phyloP scores from a whole-genome alignment of 2,329 filamentous ascomycete genomes.

The Cyclaneusma minus region DNA sequence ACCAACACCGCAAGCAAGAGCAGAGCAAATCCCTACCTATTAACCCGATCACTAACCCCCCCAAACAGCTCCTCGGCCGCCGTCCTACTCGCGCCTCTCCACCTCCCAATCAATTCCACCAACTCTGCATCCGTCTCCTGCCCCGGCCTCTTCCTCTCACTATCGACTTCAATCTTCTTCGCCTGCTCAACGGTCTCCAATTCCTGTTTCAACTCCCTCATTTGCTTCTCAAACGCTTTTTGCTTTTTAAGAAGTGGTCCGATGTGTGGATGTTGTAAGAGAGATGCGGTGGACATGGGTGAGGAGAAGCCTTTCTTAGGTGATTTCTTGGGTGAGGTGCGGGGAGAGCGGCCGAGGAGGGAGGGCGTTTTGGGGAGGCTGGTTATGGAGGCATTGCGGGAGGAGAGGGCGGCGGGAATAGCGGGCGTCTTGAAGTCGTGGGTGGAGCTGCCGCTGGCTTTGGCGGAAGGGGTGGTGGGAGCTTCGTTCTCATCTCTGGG shows the following conservation, averaged over 20 bases:
- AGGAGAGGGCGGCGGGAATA: not conserved
- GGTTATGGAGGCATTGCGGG: conserved; percentile 4
- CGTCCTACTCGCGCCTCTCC: conserved; percentile 41
- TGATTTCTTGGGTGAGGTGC: conserved; percentile 3
- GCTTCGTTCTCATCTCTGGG: conserved; percentile 3
- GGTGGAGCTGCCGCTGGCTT: not conserved
- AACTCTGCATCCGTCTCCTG: conserved; percentile 34
- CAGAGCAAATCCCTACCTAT: no score
- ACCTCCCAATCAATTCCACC: conserved; percentile 37
- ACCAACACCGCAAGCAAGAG: no score
- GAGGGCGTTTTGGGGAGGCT: conserved; percentile 2
- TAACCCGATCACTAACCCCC: conserved; percentile 40
- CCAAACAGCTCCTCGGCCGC: conserved; percentile 55
- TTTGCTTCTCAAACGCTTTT: conserved; percentile 17
- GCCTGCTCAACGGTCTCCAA: conserved; percentile 37
- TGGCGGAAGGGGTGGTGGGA: conserved; percentile 1
- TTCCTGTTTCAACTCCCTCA: conserved; percentile 19
- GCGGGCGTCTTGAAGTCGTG: not conserved
- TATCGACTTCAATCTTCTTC: conserved; percentile 26
- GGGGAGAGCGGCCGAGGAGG: conserved; percentile 4
- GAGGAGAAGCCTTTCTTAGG: conserved; percentile 11
- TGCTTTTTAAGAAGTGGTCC: conserved; percentile 16
- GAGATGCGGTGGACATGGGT: conserved; percentile 18
- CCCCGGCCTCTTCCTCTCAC: conserved; percentile 4
- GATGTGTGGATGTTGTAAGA: conserved; percentile 16